phyloP scores from a whole-genome alignment of 305 asterid species.

The Fraxinus latifolia region DNA sequence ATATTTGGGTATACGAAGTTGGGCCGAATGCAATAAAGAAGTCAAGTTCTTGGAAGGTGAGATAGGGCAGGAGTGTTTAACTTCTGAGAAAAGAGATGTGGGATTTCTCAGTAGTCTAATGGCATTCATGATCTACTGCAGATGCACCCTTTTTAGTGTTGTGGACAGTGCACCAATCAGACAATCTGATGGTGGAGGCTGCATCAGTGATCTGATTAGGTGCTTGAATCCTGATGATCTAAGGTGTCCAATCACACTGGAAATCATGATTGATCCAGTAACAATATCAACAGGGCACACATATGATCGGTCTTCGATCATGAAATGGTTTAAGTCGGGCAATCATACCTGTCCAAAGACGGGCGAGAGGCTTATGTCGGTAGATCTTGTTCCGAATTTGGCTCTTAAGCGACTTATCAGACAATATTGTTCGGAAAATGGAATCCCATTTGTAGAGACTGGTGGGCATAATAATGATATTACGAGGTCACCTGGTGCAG shows the following conservation, averaged over 20 bases:
- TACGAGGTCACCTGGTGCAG: constrained; percentile 19
- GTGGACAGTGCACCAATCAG: constrained; percentile 12
- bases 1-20: constrained; percentile 47
- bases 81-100: constrained; percentile 40
- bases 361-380: constrained; percentile 46
- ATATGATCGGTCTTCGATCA: constrained; percentile 65
- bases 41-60: constrained; percentile 57
- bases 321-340: constrained; percentile 66
- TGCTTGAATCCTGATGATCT: constrained; percentile 65
- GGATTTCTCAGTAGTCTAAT: constrained; percentile 43
- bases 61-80: constrained; percentile 31
- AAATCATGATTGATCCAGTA: constrained; percentile 79
- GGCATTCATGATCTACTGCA: constrained; percentile 55
- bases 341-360: constrained; percentile 79
- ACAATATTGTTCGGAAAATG: constrained; percentile 38
- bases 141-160: constrained; percentile 48
- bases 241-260: constrained; percentile 77
- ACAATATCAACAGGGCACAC: constrained; percentile 77
- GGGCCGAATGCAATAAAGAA: constrained; percentile 59
- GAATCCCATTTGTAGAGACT: constrained; percentile 39
- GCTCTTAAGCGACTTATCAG: constrained; percentile 50
- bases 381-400: constrained; percentile 56
- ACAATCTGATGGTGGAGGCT: constrained; percentile 11
- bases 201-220: constrained; percentile 18
- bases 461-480: constrained; percentile 21